phyloP scores from a whole-genome alignment of 2,329 filamentous ascomycete species.

The Pyricularia pennisetigena region DNA sequence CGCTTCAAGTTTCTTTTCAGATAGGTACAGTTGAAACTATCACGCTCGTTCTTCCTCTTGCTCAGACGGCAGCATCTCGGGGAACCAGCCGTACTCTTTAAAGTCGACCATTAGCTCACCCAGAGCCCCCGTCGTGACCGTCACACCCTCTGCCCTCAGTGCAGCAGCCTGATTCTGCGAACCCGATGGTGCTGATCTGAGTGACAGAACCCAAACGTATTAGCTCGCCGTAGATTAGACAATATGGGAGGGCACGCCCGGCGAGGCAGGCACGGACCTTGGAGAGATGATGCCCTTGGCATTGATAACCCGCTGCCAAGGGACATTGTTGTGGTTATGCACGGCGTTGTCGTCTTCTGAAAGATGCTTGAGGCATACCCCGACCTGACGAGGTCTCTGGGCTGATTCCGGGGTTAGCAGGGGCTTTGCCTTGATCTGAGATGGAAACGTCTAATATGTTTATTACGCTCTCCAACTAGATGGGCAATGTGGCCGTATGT shows the following conservation, averaged over 20 bases:
- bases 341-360: slow-evolving; percentile 38
- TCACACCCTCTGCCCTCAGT: slow-evolving; percentile 40
- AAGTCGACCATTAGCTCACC: slow-evolving; percentile 44
- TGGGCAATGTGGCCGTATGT: slow-evolving; percentile 75
- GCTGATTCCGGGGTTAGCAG: slow-evolving; percentile 31
- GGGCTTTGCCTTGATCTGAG: not conserved
- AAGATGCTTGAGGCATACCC: slow-evolving; percentile 81
- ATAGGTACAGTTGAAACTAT: not conserved
- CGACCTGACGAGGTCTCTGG: slow-evolving; percentile 73
- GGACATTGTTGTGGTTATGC: slow-evolving; percentile 71
- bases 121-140: slow-evolving; percentile 32
- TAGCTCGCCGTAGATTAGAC: not conserved
- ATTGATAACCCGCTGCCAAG: slow-evolving; percentile 92
- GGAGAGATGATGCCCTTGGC: slow-evolving; percentile 78
- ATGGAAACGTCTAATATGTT: not conserved
- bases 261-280: slow-evolving; percentile 39
- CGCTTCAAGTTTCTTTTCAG: not conserved
- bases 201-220: not conserved
- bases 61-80: slow-evolving; percentile 35
- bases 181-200: slow-evolving; percentile 37
- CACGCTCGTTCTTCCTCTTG: not conserved
- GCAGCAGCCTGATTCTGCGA: slow-evolving; percentile 39
- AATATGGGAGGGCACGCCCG: not conserved
- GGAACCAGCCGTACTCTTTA: slow-evolving; percentile 45
- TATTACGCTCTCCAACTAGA: slow-evolving; percentile 60